Conservation (phyloP, 495 filamentous ascomycete species). For the Saxispiralis lemnorum region DNA sequence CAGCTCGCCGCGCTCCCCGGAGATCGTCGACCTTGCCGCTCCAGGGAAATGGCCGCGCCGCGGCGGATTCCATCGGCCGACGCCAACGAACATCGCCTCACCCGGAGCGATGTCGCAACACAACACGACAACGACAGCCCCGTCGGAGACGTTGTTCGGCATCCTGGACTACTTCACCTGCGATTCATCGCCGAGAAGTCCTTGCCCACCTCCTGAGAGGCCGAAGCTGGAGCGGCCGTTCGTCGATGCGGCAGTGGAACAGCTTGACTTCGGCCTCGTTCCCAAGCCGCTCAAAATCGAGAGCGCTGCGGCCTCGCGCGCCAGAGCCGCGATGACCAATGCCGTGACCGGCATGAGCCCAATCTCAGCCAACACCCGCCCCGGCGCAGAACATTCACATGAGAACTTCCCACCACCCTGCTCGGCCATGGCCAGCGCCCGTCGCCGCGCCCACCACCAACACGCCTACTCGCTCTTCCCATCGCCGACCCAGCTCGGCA, state of each 20-base stretch:
- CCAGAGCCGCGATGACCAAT: not conserved
- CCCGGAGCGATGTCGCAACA: not conserved
- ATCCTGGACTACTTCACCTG: constrained; percentile 11
- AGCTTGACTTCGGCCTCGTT: constrained; percentile 11
- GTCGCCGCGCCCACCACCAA: not conserved
- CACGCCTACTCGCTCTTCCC: constrained; percentile 12
- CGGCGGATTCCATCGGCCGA: not conserved
- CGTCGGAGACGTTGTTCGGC: constrained; percentile 10
- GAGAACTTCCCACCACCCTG: not conserved
- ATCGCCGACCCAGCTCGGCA: not conserved
- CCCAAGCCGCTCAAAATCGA: not conserved
- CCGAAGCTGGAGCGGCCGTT: not conserved
- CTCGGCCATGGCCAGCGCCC: not conserved
- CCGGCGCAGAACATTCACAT: not conserved
- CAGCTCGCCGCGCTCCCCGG: not conserved
- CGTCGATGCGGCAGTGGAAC: constrained; percentile 8
- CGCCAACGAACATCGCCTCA: not conserved
- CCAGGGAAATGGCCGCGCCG: not conserved
- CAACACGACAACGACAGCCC: not conserved
- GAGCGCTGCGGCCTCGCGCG: not conserved
- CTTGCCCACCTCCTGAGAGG: not conserved
- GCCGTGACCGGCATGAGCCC: not conserved
- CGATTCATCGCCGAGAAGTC: constrained; percentile 7
- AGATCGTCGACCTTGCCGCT: not conserved
- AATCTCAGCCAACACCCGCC: not conserved